These are phyloP conservation scores for Ogataea methylovora DNA, from an alignment of 805 yeast species.

Conservation along the genomic window DNA sequence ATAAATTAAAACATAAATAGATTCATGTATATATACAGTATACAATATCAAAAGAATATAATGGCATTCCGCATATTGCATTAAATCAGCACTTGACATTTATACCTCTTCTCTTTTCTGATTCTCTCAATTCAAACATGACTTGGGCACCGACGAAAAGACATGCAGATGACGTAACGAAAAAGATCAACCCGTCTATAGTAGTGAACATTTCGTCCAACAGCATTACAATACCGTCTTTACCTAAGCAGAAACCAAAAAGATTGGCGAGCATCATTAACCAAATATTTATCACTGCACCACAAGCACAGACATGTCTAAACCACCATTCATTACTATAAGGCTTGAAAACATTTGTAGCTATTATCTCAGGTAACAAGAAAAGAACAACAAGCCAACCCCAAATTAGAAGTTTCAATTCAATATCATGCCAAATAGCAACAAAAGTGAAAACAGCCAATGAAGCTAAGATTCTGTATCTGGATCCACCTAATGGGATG, in stretches of 20 bases:
- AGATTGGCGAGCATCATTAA: conserved; percentile 97
- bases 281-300: conserved; percentile 89
- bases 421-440: conserved; percentile 97
- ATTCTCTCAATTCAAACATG: conserved; percentile 89
- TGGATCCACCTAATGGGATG: conserved; percentile 84
- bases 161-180: conserved; percentile 51
- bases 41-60: not conserved
- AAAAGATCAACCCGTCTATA: conserved; percentile 55
- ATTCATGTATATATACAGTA: not conserved
- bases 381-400: conserved; percentile 92
- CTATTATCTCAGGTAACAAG: conserved; percentile 75
- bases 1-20: conserved; percentile 29
- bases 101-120: conserved; percentile 78
- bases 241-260: conserved; percentile 90
- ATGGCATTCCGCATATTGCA: not conserved
- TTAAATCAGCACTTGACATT: conserved; percentile 59
- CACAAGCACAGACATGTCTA: conserved; percentile 75
- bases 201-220: conserved; percentile 69
- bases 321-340: conserved; percentile 49
- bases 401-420: conserved; percentile 81
- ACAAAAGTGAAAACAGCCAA: conserved; percentile 89
- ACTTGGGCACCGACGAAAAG: conserved; percentile 83
- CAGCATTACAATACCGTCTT: conserved; percentile 69
- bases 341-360: conserved; percentile 36
- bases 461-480: conserved; percentile 64